These are phyloP conservation scores for Linnemannia schmuckeri DNA, from an alignment of 192 early-diverging fungal species.

Conservation along the genomic window DNA sequence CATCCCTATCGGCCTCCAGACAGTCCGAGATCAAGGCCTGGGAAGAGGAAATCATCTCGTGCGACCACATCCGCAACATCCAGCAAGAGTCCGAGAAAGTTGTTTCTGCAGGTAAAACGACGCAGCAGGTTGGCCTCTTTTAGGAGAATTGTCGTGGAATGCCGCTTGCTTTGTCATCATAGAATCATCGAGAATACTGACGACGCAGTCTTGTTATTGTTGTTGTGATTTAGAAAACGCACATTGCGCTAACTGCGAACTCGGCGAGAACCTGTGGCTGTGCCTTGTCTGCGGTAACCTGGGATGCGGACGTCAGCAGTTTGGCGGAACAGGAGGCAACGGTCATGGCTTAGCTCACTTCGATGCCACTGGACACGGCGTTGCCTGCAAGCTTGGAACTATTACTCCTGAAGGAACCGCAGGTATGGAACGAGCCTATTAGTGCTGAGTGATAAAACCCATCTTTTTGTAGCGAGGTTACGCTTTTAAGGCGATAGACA, in stretches of 20 bases:
- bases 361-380: slow-evolving; percentile 82
- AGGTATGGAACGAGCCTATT: slow-evolving; percentile 69
- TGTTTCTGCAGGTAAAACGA: slow-evolving; percentile 56
- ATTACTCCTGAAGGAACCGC: slow-evolving; percentile 98
- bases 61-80: slow-evolving; percentile 83
- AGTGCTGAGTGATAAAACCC: not conserved
- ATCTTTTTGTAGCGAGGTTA: too few relatives aligned
- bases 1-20: slow-evolving; percentile 83
- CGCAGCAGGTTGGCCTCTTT: not conserved
- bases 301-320: slow-evolving; percentile 95
- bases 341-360: slow-evolving; percentile 92
- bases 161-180: not conserved
- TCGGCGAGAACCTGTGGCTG: slow-evolving; percentile 95
- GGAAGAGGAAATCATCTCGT: slow-evolving; percentile 87
- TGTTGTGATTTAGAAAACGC: slow-evolving; percentile 62
- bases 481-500: not conserved
- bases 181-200: not conserved
- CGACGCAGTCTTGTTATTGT: not conserved
- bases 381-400: slow-evolving; percentile 93
- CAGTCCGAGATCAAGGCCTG: slow-evolving; percentile 94
- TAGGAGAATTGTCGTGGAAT: too few relatives aligned
- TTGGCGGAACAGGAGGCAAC: slow-evolving; percentile 93
- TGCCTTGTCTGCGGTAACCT: slow-evolving; percentile 94
- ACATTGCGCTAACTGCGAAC: slow-evolving; percentile 86
- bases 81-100: slow-evolving; percentile 70